Conservation (phyloP, 495 filamentous ascomycete genomes). For the Aspergillus conjunctus region DNA sequence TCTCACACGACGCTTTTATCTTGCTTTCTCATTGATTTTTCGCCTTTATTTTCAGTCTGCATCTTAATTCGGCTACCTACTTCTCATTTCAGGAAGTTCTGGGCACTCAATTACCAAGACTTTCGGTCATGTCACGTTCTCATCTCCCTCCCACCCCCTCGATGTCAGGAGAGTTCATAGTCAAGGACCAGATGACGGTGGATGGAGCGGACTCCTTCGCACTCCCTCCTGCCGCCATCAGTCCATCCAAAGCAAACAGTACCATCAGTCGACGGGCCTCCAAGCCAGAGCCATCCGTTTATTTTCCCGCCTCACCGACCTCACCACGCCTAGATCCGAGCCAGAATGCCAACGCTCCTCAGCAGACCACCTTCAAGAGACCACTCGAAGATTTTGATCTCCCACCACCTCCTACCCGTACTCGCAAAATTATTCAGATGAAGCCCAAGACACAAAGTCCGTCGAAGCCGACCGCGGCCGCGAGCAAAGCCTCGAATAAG, state of each 20-base stretch:
- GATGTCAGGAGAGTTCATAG: conserved; percentile 78
- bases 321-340: conserved; percentile 49
- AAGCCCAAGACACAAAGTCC: conserved; percentile 57
- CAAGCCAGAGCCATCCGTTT: conserved; percentile 48
- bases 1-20: conserved; percentile 1
- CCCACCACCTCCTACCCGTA: conserved; percentile 88
- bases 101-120: neutral
- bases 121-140: conserved; percentile 66
- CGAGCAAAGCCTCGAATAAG: conserved; percentile 32
- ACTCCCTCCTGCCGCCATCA: conserved; percentile 80
- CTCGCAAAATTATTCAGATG: conserved; percentile 98
- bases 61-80: neutral
- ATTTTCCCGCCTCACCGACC: conserved; percentile 57
- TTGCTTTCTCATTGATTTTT: neutral
- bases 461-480: conserved; percentile 23
- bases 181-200: conserved; percentile 65
- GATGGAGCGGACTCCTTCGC: conserved; percentile 67
- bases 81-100: conserved; percentile 9
- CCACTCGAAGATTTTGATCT: conserved; percentile 66
- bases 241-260: conserved; percentile 39
- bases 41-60: neutral
- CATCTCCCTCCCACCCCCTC: conserved; percentile 79
- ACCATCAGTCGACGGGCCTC: conserved; percentile 47
- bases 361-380: conserved; percentile 56
- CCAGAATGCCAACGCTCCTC: conserved; percentile 55